Conservation (phyloP, 495 filamentous ascomycete species). For the Baudoinia panamericana region DNA sequence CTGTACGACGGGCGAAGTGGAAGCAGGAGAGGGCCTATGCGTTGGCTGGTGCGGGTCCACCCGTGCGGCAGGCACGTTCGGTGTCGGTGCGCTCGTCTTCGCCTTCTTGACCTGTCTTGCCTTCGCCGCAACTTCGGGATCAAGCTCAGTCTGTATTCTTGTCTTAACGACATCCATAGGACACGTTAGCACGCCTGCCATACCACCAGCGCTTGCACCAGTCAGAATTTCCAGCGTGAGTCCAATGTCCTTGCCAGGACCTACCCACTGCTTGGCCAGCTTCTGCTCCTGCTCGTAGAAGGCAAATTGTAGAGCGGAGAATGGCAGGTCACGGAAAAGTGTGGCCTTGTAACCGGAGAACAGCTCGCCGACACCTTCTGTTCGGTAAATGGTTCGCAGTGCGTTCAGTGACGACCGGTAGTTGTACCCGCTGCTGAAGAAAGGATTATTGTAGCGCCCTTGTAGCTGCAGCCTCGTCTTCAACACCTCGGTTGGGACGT, state of each 20-base stretch:
- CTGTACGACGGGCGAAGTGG: constrained; percentile 3
- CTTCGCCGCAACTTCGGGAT: constrained; percentile 30
- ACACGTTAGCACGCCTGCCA: constrained; percentile 88
- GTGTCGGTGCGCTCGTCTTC: constrained; percentile 1
- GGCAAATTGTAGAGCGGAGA: constrained; percentile 89
- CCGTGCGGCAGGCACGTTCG: not conserved
- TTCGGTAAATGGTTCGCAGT: constrained; percentile 63
- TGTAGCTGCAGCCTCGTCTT: constrained; percentile 93
- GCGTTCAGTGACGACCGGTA: constrained; percentile 73
- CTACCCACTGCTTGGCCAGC: constrained; percentile 61
- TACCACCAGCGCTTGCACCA: constrained; percentile 79
- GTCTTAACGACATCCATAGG: constrained; percentile 97
- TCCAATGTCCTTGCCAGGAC: constrained; percentile 62
- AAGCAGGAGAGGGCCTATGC: constrained; percentile 1
- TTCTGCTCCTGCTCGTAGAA: constrained; percentile 92
- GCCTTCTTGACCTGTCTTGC: constrained; percentile 10
- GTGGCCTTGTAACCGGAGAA: constrained; percentile 94
- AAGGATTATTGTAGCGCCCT: constrained; percentile 86
- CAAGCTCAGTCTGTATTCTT: constrained; percentile 86
- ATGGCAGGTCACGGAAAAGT: constrained; percentile 86
- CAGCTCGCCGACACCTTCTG: constrained; percentile 70
- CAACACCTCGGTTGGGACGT: constrained; percentile 91
- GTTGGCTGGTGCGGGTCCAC: constrained; percentile 2
- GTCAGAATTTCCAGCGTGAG: constrained; percentile 75
- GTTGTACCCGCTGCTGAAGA: constrained; percentile 85